Base-by-base conservation (phyloP, 441 rosid species). In the Corymbia calophylla region DNA sequence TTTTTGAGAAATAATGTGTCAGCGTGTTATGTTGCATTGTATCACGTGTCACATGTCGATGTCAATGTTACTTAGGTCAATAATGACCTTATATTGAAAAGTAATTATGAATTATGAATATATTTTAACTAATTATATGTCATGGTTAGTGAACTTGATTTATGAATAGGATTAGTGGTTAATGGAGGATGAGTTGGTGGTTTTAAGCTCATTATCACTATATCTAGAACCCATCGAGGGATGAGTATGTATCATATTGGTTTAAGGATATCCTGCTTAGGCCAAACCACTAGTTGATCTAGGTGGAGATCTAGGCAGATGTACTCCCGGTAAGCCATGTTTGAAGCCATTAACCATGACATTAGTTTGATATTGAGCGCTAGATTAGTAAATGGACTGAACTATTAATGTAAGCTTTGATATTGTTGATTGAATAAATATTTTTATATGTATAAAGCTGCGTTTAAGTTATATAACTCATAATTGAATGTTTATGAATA, bases 181-280 rank as follows among this genome's bases (percentile, higher is more conserved):
- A 21, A 21, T 21, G 27, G 5, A 55, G 11, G 11, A 21, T 0
- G 0, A 8, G 27, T 19, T 0, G 0, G 58, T 0, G 0, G 11
- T 8, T 55, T 55, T 55, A 8, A 19, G 60, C 60, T 55, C 54
- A 0, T 53, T 15, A 2, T 51, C 3, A 35, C 39, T 35, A 35
- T 35, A 35, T 35, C 39, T 51, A 1, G 5, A 3, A 12, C 5
- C 53, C 53, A 12, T 51, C 3, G 53, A 51, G 15, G 53, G 53
- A 10, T 51, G 53, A 3, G 4, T 51, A 51, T 51, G 15, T 1
- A 51, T 51, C 53, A 51, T 51, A 51, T 51, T 51, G 0, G 53
- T 3, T 51, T 51, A 0, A 3, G 15, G 1, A 51, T 51, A 51
- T 51, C 53, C 15, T 12, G 2, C 5, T 51, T 51, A 0, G 53